phyloP scores from a whole-genome alignment of 148 eudicot genomes.

The Tetragonia tetragonoides region DNA sequence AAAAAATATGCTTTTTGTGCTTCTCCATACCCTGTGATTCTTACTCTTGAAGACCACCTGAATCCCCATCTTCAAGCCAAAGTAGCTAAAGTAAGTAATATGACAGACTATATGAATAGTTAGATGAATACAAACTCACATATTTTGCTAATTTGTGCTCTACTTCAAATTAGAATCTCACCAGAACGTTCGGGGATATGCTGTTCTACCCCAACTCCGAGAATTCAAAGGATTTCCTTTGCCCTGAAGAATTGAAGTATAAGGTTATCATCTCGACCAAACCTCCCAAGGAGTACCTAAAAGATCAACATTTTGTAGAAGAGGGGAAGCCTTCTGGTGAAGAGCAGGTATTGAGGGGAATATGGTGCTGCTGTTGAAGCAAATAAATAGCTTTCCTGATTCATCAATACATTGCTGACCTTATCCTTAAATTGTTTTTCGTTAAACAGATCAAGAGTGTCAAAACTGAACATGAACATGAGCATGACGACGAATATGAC shows the following conservation, averaged over 20 bases:
- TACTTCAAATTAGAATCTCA: conserved; percentile 42
- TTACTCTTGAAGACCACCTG: conserved; percentile 76
- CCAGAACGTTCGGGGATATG: conserved; percentile 41
- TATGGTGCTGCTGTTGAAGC: conserved; percentile 3
- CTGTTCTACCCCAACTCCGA: conserved; percentile 44
- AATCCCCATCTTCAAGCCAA: conserved; percentile 61
- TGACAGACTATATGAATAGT: not conserved
- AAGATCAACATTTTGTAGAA: conserved; percentile 22
- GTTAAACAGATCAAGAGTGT: conserved; percentile 33
- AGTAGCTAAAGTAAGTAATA: conserved; percentile 54
- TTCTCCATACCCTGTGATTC: conserved; percentile 60
- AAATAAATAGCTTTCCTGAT: not conserved
- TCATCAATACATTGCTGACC: not conserved
- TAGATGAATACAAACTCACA: not conserved
- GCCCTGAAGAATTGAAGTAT: conserved; percentile 59
- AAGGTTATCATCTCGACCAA: conserved; percentile 60
- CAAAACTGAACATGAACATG: conserved; percentile 29
- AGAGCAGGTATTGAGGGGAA: not conserved
- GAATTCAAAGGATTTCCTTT: conserved; percentile 46
- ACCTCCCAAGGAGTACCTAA: conserved; percentile 62
- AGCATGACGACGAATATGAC: conserved; percentile 28
- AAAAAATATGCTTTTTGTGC: conserved; percentile 58
- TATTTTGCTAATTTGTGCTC: not conserved
- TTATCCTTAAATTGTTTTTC: not conserved
- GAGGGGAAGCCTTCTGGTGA: conserved; percentile 21